Percentiles rank a stretch among this genome's conserved stretches.
Conservation (phyloP, 2,329 filamentous ascomycete genomes). For the Aspergillus sp. region DNA sequence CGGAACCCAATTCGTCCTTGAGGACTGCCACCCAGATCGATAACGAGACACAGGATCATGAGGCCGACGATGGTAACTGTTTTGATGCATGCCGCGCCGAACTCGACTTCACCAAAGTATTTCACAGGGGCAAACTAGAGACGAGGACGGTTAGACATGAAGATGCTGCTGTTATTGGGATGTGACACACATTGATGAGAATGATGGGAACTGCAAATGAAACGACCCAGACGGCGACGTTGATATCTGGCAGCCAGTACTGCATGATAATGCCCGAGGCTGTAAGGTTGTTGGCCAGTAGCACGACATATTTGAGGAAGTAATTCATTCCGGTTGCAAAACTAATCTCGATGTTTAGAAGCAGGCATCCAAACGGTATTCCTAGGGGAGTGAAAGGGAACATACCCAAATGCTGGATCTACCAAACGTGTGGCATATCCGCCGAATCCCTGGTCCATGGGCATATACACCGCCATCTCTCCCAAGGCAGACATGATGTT, state of each 20-base stretch:
- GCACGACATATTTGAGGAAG: constrained; percentile 7
- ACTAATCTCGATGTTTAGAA: not conserved
- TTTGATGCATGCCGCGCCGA: constrained; percentile 1
- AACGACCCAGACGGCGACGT: constrained; percentile 6
- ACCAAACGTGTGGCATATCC: constrained; percentile 3
- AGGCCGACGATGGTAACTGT: not conserved
- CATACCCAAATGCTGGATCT: constrained; percentile 7
- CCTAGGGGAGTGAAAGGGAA: not conserved
- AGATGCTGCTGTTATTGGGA: not conserved
- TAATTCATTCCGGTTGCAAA: constrained; percentile 11
- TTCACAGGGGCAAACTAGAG: not conserved
- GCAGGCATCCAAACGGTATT: not conserved
- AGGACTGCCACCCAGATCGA: constrained; percentile 32
- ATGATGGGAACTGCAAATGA: constrained; percentile 1
- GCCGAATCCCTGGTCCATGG: constrained; percentile 3
- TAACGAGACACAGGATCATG: constrained; percentile 4
- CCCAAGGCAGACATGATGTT: constrained; percentile 3
- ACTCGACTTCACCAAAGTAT: constrained; percentile 5
- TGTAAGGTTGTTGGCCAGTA: constrained; percentile 4
- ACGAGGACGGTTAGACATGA: not conserved
- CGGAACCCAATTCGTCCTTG: constrained; percentile 46
- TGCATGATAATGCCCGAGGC: constrained; percentile 5
- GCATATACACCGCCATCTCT: constrained; percentile 5
- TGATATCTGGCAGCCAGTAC: constrained; percentile 7
- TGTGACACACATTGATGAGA: constrained; percentile 2